Base-by-base conservation (phyloP, 1,284 basidiomycete genomes). In the Ceratobasidium sp. region DNA sequence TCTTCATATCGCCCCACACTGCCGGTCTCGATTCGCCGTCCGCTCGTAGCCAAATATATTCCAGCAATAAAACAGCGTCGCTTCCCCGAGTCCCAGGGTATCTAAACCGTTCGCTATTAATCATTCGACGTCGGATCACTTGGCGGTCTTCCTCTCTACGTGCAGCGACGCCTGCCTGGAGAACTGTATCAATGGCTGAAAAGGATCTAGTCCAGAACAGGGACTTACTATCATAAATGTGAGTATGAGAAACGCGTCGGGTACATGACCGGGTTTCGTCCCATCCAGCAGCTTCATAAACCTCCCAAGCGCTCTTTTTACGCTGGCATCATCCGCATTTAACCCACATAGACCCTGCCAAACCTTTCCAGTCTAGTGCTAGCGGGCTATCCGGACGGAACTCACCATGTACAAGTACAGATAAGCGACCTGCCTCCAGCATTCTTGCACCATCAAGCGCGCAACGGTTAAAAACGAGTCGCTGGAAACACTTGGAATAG, bases 281-380 rank as follows among this genome's bases (percentile, higher is more conserved):
- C 62, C 50, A 22, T 65, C 50, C 29, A 65, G 12, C 10, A 65
- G 38, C 13, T 50, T 34, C 4, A 53, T 65, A 31, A 65, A 65
- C 29, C 29, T n/a, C 29, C 43, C 53, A 34, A 42, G 13, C 8
- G 62, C 62, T 35, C 53, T 52, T 31, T 53, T 34, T 2, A 65
- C 62, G 7, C 50, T 8, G 6, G 12, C 15, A 10, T 52, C 50
- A n/a, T 35, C 42, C 13, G 62, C 35, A 34, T 40, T 35, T 4
- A 12, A 47, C 22, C 62, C 62, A 22, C 62, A 53, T 15, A 65
- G 20, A 1, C 62, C 62, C 62, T 65, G n/a, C n/a, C n/a, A n/a
- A n/a, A n/a, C n/a, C n/a, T n/a, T n/a, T n/a, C n/a, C n/a, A n/a
- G n/a, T n/a, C n/a, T n/a, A n/a, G n/a, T n/a, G n/a, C n/a, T n/a